These are phyloP conservation scores for Penicillium sclerotiorum DNA, from an alignment of 2,329 filamentous ascomycete species.

Conservation along the genomic window DNA sequence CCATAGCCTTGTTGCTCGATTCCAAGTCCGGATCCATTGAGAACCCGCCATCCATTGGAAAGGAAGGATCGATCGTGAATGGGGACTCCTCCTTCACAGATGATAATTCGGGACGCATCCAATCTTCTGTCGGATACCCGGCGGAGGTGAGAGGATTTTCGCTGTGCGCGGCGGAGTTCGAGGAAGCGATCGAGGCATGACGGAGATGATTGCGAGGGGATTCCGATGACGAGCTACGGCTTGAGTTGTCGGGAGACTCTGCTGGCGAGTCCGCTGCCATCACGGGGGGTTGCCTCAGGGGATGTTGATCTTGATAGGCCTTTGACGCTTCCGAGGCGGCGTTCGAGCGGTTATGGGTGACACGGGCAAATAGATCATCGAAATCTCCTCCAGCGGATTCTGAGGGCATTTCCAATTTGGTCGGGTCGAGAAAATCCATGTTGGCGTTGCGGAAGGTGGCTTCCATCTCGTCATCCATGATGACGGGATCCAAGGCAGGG, in stretches of 20 bases:
- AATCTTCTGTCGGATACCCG: conserved; percentile 40
- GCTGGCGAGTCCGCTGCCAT: conserved; percentile 44
- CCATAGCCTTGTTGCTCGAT: conserved; percentile 51
- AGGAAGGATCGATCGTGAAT: conserved; percentile 42
- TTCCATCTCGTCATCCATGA: conserved; percentile 48
- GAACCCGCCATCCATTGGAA: conserved; percentile 37
- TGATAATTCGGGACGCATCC: conserved; percentile 40
- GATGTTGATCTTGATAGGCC: conserved; percentile 35
- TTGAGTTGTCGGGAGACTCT: conserved; percentile 49
- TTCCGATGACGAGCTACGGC: conserved; percentile 46
- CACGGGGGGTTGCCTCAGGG: conserved; percentile 36
- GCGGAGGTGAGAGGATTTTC: conserved; percentile 38
- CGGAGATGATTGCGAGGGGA: conserved; percentile 45
- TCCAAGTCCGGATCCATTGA: conserved; percentile 43
- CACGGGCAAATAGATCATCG: conserved; percentile 44
- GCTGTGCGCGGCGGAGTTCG: conserved; percentile 42
- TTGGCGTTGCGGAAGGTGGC: conserved; percentile 44
- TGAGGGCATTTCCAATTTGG: conserved; percentile 39
- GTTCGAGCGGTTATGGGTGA: conserved; percentile 34
- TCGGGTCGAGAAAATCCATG: conserved; percentile 47
- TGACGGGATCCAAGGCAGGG: conserved; percentile 43
- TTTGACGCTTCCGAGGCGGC: conserved; percentile 32
- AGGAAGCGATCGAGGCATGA: conserved; percentile 45
- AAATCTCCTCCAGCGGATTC: conserved; percentile 44
- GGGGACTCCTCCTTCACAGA: conserved; percentile 44